These are phyloP conservation scores for Lagenaria siceraria DNA, from an alignment of 306 rosid species.

Conservation along the genomic window DNA sequence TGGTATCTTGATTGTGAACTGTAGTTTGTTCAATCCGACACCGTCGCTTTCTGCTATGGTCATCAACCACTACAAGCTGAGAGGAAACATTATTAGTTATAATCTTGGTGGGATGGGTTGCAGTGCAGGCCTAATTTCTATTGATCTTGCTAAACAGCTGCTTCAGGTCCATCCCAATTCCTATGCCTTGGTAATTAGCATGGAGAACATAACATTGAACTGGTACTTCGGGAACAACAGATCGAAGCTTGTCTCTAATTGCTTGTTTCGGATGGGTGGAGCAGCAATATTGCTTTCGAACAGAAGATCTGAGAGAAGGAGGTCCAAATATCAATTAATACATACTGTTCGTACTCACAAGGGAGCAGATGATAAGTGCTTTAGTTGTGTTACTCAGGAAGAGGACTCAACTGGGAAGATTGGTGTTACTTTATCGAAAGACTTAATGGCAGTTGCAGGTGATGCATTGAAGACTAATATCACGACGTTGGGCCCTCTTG, in stretches of 20 bases:
- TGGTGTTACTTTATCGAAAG: constrained; percentile 85
- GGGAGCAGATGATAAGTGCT: constrained; percentile 83
- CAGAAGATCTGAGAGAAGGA: constrained; percentile 56
- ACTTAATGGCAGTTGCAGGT: constrained; percentile 86
- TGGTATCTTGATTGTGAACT: constrained; percentile 76
- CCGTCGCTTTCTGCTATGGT: constrained; percentile 92
- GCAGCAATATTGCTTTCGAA: constrained; percentile 76
- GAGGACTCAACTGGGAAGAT: constrained; percentile 59
- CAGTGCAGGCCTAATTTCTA: constrained; percentile 81
- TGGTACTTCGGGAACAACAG: constrained; percentile 91
- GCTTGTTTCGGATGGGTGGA: constrained; percentile 87
- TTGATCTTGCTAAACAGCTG: constrained; percentile 82
- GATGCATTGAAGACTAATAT: constrained; percentile 84
- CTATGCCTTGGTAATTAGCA: constrained; percentile 71
- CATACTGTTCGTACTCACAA: constrained; percentile 74
- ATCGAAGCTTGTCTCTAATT: constrained; percentile 78
- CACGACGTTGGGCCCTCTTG: constrained; percentile 83
- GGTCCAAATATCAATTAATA: constrained; percentile 63
- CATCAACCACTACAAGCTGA: constrained; percentile 74
- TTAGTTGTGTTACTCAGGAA: constrained; percentile 77
- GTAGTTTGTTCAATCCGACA: constrained; percentile 83
- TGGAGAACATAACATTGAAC: constrained; percentile 92
- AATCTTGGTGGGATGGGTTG: constrained; percentile 95
- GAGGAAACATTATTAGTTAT: constrained; percentile 66
- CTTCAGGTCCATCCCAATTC: constrained; percentile 81